phyloP scores from a whole-genome alignment of 108 stramenopile genomes.

The Pinguiococcus pyrenoidosus region DNA sequence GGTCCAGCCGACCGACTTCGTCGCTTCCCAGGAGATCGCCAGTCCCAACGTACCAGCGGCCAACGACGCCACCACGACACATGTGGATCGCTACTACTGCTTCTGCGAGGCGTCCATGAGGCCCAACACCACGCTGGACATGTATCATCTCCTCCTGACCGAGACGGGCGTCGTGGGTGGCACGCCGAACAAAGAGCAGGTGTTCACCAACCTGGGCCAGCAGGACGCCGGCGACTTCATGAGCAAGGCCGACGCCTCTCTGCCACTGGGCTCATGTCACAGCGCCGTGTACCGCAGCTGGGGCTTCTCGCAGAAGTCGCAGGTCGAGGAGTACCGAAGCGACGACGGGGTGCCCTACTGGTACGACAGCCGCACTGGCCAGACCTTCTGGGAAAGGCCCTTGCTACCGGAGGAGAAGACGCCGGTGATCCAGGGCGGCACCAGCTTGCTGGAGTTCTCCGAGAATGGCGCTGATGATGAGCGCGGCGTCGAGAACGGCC shows the following conservation, averaged over 20 bases:
- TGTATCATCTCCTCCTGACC: slow-evolving; percentile 46
- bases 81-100: slow-evolving; percentile 46
- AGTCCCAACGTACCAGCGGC: slow-evolving; percentile 38
- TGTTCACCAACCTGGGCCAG: slow-evolving; percentile 45
- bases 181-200: slow-evolving; percentile 40
- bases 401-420: slow-evolving; percentile 33
- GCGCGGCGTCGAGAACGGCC: slow-evolving; percentile 2
- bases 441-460: slow-evolving; percentile 5
- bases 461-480: slow-evolving; percentile 14
- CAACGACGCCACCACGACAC: slow-evolving; percentile 39
- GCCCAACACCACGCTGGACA: slow-evolving; percentile 46
- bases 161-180: too few species aligned
- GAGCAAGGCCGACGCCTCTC: slow-evolving; percentile 22
- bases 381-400: slow-evolving; percentile 52
- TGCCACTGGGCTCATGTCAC: slow-evolving; percentile 37
- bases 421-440: slow-evolving; percentile 34
- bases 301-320: slow-evolving; percentile 43
- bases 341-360: slow-evolving; percentile 48
- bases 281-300: slow-evolving; percentile 45
- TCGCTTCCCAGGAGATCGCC: slow-evolving; percentile 37
- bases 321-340: slow-evolving; percentile 28
- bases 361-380: slow-evolving; percentile 44
- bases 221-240: slow-evolving; percentile 53
- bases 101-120: slow-evolving; percentile 49
- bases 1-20: slow-evolving; percentile 25